Evolutionary conservation across 129 eudicot genomes (phyloP), one percentile per base, ranked within the genome.

Genomic region (Chrysanthemum makinoi): DNA sequence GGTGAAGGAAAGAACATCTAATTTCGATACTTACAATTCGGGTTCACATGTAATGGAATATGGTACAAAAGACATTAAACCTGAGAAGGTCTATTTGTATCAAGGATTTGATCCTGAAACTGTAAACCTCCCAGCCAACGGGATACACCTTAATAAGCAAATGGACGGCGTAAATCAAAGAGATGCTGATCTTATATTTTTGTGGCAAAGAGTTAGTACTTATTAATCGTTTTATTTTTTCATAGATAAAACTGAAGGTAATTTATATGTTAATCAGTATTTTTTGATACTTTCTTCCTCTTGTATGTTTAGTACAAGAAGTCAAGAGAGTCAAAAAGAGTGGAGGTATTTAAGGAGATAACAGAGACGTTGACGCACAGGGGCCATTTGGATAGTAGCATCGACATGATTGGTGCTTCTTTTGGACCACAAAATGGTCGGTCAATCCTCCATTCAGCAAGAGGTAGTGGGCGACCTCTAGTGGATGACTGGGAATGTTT

Each of bases 401-500:
- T 90, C 2, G 73, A 75, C 16, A 79, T 73, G 72, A 73, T 90
- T 5, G 95, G 22, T 72, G 61, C 30, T 87, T 60, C 56, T 90
- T 56, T 87, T 90, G 91, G 95, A 33, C 83, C 86, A 3, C 63
- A 13, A 35, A 77, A 80, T 6, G 80, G 86, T 2, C 70, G 84
- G 4, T 74, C 85, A 2, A 46, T 69, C 17, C 84, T 87, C 11
- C 76, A 53, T 24, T 19, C 71, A 0, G 55, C 68, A 1, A 70
- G 92, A 67, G 62, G 58, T 2, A 65, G 16, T 1, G 90, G 90
- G 6, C 46, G 61, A 50, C 86, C 92, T n/a, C 74, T 91, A 1
- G 92, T 83, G 5, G 95, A 91, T 65, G 94, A 91, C 35, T 91
- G 96, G 97, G 88, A 75, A 3, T 91, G 96, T 57, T 69, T 88